phyloP scores from a whole-genome alignment of 179 eudicot genomes.

The Dionaea muscipula region DNA sequence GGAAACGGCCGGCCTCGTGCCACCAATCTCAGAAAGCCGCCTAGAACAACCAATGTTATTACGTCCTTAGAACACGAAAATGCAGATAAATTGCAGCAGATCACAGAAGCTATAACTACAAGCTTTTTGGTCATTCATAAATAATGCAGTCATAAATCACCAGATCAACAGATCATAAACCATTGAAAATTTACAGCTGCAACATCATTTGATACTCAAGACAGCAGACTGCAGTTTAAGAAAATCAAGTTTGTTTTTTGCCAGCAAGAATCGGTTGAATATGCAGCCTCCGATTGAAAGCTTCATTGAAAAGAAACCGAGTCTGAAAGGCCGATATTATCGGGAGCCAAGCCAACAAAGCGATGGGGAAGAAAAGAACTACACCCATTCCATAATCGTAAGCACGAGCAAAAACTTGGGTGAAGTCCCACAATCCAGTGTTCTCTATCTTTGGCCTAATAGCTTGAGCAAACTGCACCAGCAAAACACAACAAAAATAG shows the following conservation, averaged over 20 bases:
- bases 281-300: constrained; percentile 71
- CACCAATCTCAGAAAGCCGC: too few relatives aligned
- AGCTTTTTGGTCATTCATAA: too few relatives aligned
- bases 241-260: constrained; percentile 41
- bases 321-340: constrained; percentile 83
- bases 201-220: too few relatives aligned
- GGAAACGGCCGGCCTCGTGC: too few relatives aligned
- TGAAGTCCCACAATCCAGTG: constrained; percentile 63
- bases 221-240: too few relatives aligned
- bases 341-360: constrained; percentile 88
- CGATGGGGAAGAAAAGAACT: constrained; percentile 65
- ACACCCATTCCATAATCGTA: constrained; percentile 81
- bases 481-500: not conserved
- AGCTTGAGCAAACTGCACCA: constrained; percentile 56
- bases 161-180: too few relatives aligned
- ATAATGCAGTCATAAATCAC: too few relatives aligned
- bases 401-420: constrained; percentile 58
- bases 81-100: too few relatives aligned
- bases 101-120: too few relatives aligned
- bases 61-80: too few relatives aligned
- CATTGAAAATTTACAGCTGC: too few relatives aligned
- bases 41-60: too few relatives aligned
- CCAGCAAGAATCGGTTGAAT: constrained; percentile 70
- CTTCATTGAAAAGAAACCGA: constrained; percentile 88
- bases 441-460: constrained; percentile 49